A percentile compares a stretch with the other conserved stretches of the same genome.
Conservation (phyloP, 805 yeast genomes). For the Hanseniaspora taiwanica region DNA sequence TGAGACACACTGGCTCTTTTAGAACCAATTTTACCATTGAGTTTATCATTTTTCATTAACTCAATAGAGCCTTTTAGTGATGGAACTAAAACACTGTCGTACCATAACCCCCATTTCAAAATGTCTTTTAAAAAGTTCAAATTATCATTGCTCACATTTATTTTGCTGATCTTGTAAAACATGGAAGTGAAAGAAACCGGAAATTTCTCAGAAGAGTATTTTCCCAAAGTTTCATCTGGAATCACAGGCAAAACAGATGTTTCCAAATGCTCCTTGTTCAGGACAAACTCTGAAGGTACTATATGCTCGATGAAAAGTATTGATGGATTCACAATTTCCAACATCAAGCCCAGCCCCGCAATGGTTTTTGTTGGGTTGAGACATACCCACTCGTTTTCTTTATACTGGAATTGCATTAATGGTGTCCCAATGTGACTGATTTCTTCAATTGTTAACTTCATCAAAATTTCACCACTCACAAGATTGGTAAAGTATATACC, state of each 20-base stretch:
- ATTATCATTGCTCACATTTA: conserved; percentile 21
- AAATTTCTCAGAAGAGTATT: background rate
- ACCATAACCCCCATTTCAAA: conserved; percentile 22
- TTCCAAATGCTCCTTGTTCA: conserved; percentile 1
- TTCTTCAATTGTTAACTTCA: conserved; percentile 15
- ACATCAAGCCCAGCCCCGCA: conserved; percentile 15
- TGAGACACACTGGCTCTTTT: too few relatives aligned
- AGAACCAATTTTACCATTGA: too few relatives aligned
- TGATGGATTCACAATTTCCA: conserved; percentile 12
- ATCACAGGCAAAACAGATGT: background rate
- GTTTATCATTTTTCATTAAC: too few relatives aligned
- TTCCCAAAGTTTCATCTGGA: background rate
- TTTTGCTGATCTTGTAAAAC: conserved; percentile 12
- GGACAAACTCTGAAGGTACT: conserved; percentile 13
- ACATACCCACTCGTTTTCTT: conserved; percentile 17
- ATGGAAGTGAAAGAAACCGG: conserved; percentile 13
- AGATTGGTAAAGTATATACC: conserved; percentile 16
- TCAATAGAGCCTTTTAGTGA: conserved; percentile 2
- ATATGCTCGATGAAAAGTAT: conserved; percentile 17
- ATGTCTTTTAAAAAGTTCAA: conserved; percentile 17
- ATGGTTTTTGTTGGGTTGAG: conserved; percentile 17
- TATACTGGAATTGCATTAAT: conserved; percentile 17
- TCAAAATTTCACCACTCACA: conserved; percentile 7
- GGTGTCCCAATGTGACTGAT: conserved; percentile 13
- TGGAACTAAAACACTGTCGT: conserved; percentile 9